Evolutionary conservation across 2,329 filamentous ascomycete genomes (phyloP), one percentile per base, ranked within the genome.

Genomic region (Aaosphaeria pasadenensis): DNA sequence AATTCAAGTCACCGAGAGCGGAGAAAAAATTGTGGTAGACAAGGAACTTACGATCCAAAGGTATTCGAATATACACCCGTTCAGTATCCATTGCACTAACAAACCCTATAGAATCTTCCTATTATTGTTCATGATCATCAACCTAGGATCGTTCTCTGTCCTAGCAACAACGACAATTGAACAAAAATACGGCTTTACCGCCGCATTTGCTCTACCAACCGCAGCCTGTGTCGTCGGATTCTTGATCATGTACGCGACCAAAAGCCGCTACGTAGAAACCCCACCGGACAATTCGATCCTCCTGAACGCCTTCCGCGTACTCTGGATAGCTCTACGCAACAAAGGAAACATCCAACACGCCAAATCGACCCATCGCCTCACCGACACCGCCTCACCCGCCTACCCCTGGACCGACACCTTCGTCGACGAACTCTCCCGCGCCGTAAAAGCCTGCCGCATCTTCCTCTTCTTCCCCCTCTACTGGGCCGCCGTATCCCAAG

Each of bases 181-280:
- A 46, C 60, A 66, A 46, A 68, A 64, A 33, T 80, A 88, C 39
- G 86, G 87, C 7, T 91, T 88, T 75, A 90, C 83, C 82, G 76
- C 88, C 9, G 80, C 86, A 1, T 90, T 78, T 58, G 83, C 89
- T 4, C 78, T 87, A 42, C 77, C 78, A 45, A 89, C 87, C 64
- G 85, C 88, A 33, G 80, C 86, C 70, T 88, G 89, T 71, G 71
- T 80, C 47, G 64, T 86, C 11, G 17, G 17, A 24, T 78, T 85
- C 29, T 62, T 79, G 39, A 74, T 85, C 44, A 73, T 84, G 4
- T 50, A 81, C 38, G 6, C 35, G 44, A 49, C 48, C 30, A 55
- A 55, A 36, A 43, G 51, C 11, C 42, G 38, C n/a, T 55, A 51
- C 4, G 17, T 51, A 30, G 50, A 48, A 5, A 60, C 58, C 6